phyloP scores from a whole-genome alignment of 805 yeast genomes.

The Henningerozyma blattae region DNA sequence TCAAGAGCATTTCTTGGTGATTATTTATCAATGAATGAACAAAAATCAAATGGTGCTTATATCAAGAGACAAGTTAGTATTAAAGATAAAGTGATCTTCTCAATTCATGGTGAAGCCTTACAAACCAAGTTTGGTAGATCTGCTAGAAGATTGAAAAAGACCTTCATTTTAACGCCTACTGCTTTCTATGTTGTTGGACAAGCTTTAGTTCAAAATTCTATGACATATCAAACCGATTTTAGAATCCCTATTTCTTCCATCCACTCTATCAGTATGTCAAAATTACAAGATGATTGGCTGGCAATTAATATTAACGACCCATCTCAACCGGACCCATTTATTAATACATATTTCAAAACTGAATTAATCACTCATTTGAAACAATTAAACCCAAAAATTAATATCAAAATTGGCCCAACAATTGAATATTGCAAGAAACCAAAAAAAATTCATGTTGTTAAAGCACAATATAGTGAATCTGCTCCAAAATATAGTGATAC shows the following conservation, averaged over 20 bases:
- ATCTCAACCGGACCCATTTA: conserved; percentile 60
- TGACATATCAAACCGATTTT: conserved; percentile 49
- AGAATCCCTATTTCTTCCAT: conserved; percentile 50
- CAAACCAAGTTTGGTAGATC: conserved; percentile 88
- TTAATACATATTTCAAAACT: conserved; percentile 78
- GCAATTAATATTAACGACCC: conserved; percentile 34
- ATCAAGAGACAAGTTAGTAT: conserved; percentile 60
- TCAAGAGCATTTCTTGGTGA: conserved; percentile 91
- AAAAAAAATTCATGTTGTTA: conserved; percentile 63
- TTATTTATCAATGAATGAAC: conserved; percentile 72
- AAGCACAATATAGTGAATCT: conserved; percentile 47
- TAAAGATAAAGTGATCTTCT: conserved; percentile 58
- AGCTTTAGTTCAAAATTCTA: conserved; percentile 49
- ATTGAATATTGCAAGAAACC: conserved; percentile 85
- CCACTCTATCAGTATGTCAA: conserved; percentile 53
- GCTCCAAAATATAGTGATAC: conserved; percentile 58
- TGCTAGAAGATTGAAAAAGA: conserved; percentile 62
- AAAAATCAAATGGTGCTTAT: conserved; percentile 66
- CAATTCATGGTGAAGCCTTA: conserved; percentile 70
- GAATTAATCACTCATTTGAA: conserved; percentile 72
- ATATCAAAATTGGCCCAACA: conserved; percentile 55
- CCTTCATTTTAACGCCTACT: conserved; percentile 54
- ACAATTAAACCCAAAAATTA: conserved; percentile 43
- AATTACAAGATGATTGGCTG: conserved; percentile 85
- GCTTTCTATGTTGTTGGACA: conserved; percentile 65